Percentiles rank a stretch among this genome's conserved stretches.
Conservation (phyloP, 768 basidiomycete species). For the Fibroporia radiculosa region DNA sequence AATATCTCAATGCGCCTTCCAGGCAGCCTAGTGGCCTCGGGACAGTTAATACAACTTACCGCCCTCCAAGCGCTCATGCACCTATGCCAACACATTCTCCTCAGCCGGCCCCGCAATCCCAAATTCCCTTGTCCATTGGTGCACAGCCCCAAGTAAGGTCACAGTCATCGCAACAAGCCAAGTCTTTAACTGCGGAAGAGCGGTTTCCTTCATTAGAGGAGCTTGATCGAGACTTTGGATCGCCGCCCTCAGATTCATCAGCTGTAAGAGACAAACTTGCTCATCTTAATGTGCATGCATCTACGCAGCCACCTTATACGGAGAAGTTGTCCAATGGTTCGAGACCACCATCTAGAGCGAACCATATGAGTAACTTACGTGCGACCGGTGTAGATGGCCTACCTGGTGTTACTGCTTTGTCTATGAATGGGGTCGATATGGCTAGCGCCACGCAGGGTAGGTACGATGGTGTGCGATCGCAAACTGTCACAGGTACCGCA, state of each 20-base stretch:
- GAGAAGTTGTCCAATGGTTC: slow-evolving; percentile 6
- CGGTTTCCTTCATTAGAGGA: slow-evolving; percentile 87
- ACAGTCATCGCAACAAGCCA: slow-evolving; percentile 21
- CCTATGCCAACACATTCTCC: slow-evolving; percentile 16
- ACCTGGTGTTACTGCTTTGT: background rate
- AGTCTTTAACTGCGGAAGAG: slow-evolving; percentile 50
- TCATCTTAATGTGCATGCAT: slow-evolving; percentile 1
- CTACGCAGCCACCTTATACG: slow-evolving; percentile 6
- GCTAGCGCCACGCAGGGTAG: slow-evolving; percentile 8
- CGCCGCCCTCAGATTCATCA: slow-evolving; percentile 14
- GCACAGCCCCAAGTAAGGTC: slow-evolving; percentile 11
- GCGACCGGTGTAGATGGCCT: background rate
- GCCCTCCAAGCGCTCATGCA: slow-evolving; percentile 18
- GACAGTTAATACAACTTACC: slow-evolving; percentile 18
- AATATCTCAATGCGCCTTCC: slow-evolving; percentile 8
- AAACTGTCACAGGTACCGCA: slow-evolving; percentile 46
- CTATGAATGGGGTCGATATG: slow-evolving; percentile 4
- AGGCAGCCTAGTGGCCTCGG: slow-evolving; percentile 11
- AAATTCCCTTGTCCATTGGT: slow-evolving; percentile 1
- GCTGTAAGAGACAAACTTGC: slow-evolving; percentile 1
- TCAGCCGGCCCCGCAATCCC: slow-evolving; percentile 10
- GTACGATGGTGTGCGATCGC: slow-evolving; percentile 42
- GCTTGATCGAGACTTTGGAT: slow-evolving; percentile 50
- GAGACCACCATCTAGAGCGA: slow-evolving; percentile 10
- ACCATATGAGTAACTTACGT: slow-evolving; percentile 7